Conservation (phyloP, 2,329 filamentous ascomycete genomes). For the Beauveria australis region DNA sequence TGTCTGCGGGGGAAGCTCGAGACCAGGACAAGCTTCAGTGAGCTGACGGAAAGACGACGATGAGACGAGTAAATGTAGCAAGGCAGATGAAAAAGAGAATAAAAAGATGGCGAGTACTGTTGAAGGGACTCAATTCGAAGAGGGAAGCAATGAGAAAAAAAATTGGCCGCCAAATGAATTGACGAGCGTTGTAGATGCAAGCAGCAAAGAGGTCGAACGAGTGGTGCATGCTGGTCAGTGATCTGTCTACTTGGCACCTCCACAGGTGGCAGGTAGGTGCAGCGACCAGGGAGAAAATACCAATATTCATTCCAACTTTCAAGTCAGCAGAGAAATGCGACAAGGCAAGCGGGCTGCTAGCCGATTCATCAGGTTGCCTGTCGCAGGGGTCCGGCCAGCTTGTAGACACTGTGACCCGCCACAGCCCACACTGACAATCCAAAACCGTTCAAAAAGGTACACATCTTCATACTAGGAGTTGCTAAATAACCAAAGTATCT, state of each 20-base stretch:
- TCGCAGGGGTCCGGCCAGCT: background rate
- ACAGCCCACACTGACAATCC: background rate
- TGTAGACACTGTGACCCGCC: background rate
- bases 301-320: no score
- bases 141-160: background rate
- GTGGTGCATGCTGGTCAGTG: no score
- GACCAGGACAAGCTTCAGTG: background rate
- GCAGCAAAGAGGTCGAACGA: background rate
- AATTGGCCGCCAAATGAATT: background rate
- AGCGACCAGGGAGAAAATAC: no score
- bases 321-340: no score
- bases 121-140: no score
- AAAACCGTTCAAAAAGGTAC: background rate
- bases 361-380: no score
- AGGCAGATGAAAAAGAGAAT: background rate
- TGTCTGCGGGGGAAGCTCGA: background rate
- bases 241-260: no score
- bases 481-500: no score
- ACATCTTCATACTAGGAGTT: no score
- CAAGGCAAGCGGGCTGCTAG: no score
- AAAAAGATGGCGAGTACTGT: no score
- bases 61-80: background rate
- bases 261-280: no score
- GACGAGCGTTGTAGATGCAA: background rate
- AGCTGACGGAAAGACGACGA: background rate